Conservation (phyloP, 345 rosid genomes). For the Linum usitatissimum region DNA sequence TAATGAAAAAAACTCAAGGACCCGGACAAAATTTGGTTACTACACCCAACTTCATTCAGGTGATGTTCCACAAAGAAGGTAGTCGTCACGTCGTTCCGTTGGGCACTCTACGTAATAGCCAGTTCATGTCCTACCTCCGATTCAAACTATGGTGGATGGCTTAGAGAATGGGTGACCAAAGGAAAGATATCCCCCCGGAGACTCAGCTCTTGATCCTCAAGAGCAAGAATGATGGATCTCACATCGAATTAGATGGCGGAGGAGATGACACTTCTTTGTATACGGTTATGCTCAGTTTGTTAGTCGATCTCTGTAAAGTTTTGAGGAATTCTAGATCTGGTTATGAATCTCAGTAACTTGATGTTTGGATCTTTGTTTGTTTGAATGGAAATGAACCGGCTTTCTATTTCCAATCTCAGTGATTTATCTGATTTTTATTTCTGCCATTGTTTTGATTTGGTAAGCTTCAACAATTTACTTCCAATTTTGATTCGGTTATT, state of each 20-base stretch:
- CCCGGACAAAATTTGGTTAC: too few relatives aligned
- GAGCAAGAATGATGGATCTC: constrained; percentile 32
- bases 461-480: too few relatives aligned
- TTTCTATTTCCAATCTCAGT: too few relatives aligned
- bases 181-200: constrained; percentile 52
- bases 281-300: constrained; percentile 77
- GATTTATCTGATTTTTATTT: too few relatives aligned
- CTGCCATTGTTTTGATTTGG: too few relatives aligned
- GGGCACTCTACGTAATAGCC: constrained; percentile 49
- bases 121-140: constrained; percentile 52
- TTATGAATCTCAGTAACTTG: too few relatives aligned
- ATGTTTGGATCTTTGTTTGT: too few relatives aligned
- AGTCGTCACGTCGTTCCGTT: constrained; percentile 45
- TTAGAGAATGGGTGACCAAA: constrained; percentile 51
- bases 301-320: too few relatives aligned
- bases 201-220: constrained; percentile 52
- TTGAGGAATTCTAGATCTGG: too few relatives aligned
- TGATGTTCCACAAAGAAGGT: constrained; percentile 35
- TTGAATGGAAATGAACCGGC: too few relatives aligned
- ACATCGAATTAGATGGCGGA: constrained; percentile 28
- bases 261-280: constrained; percentile 49
- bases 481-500: too few relatives aligned
- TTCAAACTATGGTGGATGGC: constrained; percentile 83
- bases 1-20: too few relatives aligned
- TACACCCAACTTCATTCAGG: constrained; percentile 37